Conservation (phyloP, 2,329 filamentous ascomycete species). For the Triangularia verruculosa region DNA sequence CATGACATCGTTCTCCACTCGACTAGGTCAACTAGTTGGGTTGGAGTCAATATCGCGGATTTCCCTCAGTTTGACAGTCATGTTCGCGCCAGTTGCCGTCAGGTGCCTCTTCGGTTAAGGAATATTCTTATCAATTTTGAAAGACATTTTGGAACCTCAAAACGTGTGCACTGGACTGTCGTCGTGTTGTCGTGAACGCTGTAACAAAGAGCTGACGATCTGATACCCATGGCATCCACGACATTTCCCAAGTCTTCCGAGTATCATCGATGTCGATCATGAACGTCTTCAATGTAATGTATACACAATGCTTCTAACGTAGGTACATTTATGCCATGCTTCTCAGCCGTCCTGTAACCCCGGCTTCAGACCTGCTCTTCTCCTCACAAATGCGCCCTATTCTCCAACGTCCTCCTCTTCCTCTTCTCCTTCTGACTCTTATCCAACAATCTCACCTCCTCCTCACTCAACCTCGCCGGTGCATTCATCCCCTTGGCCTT, state of each 20-base stretch:
- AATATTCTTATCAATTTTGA: neutral
- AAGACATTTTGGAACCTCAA: neutral
- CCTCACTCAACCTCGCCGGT: constrained; percentile 45
- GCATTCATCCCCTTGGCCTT: constrained; percentile 33
- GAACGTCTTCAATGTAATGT: neutral
- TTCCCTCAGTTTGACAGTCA: neutral
- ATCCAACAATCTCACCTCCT: constrained; percentile 47
- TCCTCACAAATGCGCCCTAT: constrained; percentile 41
- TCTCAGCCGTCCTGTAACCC: neutral
- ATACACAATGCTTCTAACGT: neutral
- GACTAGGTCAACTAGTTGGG: neutral
- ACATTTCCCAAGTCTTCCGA: too few species aligned
- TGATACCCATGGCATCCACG: neutral
- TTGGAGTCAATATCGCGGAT: neutral
- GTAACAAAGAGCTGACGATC: neutral
- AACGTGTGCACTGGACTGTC: neutral
- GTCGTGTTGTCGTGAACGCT: neutral
- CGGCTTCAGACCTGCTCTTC: neutral
- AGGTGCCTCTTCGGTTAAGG: neutral
- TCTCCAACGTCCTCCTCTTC: constrained; percentile 48
- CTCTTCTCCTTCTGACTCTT: constrained; percentile 45
- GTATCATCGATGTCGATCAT: neutral
- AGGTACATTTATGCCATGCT: neutral
- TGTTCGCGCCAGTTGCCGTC: neutral
- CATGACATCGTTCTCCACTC: neutral